These are phyloP conservation scores for Paspalum notatum DNA, from an alignment of 176 grass and related monocot genomes.

Conservation along the genomic window DNA sequence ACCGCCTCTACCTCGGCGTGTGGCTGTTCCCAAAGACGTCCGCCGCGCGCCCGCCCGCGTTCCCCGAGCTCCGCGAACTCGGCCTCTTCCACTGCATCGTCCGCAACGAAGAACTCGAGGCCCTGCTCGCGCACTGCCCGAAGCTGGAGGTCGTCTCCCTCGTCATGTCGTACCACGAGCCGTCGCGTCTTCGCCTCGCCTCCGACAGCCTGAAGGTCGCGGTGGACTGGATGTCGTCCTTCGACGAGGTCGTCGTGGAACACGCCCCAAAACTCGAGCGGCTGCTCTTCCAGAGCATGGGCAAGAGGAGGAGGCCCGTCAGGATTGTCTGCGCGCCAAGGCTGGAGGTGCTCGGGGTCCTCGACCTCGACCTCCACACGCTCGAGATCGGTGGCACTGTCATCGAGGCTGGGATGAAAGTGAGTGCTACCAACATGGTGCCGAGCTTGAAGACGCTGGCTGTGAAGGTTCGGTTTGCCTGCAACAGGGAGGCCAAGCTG, in stretches of 20 bases:
- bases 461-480: slow-evolving; percentile 33
- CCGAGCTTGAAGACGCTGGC: slow-evolving; percentile 35
- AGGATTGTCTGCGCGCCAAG: slow-evolving; percentile 23
- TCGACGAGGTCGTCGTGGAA: slow-evolving; percentile 19
- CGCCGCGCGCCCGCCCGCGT: neutral
- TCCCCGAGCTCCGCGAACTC: slow-evolving; percentile 37
- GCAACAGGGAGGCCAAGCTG: slow-evolving; percentile 27
- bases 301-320: neutral
- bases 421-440: slow-evolving; percentile 6
- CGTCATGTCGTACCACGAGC: neutral
- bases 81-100: slow-evolving; percentile 26
- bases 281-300: neutral
- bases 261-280: slow-evolving; percentile 46
- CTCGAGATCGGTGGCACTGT: slow-evolving; percentile 38
- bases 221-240: neutral
- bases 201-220: slow-evolving; percentile 24
- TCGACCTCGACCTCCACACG: slow-evolving; percentile 22
- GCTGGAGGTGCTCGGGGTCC: slow-evolving; percentile 34
- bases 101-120: neutral
- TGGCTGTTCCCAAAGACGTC: slow-evolving; percentile 25
- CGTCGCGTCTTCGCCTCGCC: neutral
- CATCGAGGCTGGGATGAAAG: slow-evolving; percentile 36
- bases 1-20: slow-evolving; percentile 39
- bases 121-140: slow-evolving; percentile 33
- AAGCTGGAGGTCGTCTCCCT: slow-evolving; percentile 42